Percentiles rank a stretch among this genome's conserved stretches.
Conservation (phyloP, 768 basidiomycete species). For the Mycena floridula region DNA sequence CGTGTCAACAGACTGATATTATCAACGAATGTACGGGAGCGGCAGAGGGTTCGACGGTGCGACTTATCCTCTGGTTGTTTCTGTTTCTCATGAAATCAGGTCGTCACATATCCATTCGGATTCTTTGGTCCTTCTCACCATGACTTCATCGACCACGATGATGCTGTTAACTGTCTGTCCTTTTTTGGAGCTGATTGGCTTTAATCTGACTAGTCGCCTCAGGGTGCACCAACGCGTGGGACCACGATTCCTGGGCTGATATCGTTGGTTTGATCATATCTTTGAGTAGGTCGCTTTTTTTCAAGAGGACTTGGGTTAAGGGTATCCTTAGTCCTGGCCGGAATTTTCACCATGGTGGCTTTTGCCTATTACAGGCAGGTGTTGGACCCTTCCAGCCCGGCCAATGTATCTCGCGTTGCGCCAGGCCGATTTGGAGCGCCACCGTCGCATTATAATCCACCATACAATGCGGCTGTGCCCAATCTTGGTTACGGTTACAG, state of each 20-base stretch:
- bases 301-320: not conserved
- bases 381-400: constrained; percentile 57
- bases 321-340: constrained; percentile 39
- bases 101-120: constrained; percentile 35
- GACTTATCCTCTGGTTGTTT: no score
- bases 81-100: no score
- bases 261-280: constrained; percentile 59
- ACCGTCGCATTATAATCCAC: constrained; percentile 53
- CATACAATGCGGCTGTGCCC: constrained; percentile 38
- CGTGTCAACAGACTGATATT: constrained; percentile 40
- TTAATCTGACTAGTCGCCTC: not conserved
- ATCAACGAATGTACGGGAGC: constrained; percentile 47
- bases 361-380: constrained; percentile 74
- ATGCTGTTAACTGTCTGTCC: constrained; percentile 43
- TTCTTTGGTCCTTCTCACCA: constrained; percentile 44
- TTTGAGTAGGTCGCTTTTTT: constrained; percentile 36
- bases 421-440: constrained; percentile 34
- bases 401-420: constrained; percentile 41
- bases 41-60: constrained; percentile 23
- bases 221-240: constrained; percentile 65
- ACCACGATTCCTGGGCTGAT: constrained; percentile 59
- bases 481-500: constrained; percentile 24
- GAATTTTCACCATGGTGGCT: constrained; percentile 59
- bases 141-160: constrained; percentile 19
- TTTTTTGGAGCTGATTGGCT: not conserved